A percentile compares a stretch with the other conserved stretches of the same genome.
Evolutionary conservation across 139 green algal species (phyloP).

Genomic region (Volvox reticuliferus): DNA sequence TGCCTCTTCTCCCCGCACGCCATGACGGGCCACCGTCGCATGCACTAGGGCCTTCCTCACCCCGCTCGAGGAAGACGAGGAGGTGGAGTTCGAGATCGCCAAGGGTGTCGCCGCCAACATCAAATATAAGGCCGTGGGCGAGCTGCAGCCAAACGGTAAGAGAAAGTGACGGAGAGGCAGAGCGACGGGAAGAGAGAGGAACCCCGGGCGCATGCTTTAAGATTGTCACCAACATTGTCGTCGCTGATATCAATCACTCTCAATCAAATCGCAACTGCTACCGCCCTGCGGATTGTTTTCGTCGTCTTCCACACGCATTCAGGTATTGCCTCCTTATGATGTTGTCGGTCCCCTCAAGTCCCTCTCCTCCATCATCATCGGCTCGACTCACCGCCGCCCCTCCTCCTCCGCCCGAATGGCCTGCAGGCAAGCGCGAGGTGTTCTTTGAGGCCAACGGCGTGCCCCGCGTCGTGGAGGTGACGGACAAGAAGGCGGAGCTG

Average conservation of each 20-base stretch:
- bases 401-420: not conserved
- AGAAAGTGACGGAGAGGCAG: no score
- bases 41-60: constrained; percentile 79
- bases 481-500: constrained; percentile 58
- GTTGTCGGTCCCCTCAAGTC: no score
- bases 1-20: not conserved
- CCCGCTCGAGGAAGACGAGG: constrained; percentile 91
- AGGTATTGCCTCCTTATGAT: no score
- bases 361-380: not conserved
- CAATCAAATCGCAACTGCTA: no score
- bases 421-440: constrained; percentile 82
- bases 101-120: constrained; percentile 67
- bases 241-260: no score
- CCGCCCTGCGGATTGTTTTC: no score
- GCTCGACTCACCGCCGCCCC: not conserved
- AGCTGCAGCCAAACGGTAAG: constrained; percentile 79
- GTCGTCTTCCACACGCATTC: no score
- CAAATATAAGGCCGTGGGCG: constrained; percentile 84
- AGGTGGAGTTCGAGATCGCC: constrained; percentile 68
- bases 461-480: constrained; percentile 87
- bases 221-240: no score
- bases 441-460: constrained; percentile 96
- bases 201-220: no score
- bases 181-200: no score
- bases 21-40: no score